These are phyloP conservation scores for Amanita rubescens DNA, from an alignment of 768 basidiomycete genomes.

Conservation along the genomic window DNA sequence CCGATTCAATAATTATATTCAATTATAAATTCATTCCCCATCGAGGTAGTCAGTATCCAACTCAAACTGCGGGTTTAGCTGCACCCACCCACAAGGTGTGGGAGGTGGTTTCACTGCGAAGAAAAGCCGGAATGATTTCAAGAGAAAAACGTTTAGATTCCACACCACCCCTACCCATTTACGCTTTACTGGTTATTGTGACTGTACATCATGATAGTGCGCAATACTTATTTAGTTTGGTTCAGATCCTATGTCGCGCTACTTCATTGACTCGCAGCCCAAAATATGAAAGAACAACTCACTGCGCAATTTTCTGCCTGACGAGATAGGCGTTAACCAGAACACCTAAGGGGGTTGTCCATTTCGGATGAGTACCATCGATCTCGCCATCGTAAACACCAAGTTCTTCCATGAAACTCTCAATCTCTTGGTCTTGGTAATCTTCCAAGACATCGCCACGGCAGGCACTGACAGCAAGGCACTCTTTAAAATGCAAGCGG, in stretches of 20 bases:
- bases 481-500: slow-evolving; percentile 9
- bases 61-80: too few species aligned
- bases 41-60: too few species aligned
- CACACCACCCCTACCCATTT: background rate
- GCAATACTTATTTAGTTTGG: background rate
- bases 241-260: background rate
- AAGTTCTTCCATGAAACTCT: slow-evolving; percentile 12
- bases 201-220: background rate
- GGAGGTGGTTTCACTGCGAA: too few species aligned
- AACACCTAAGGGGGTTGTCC: slow-evolving; percentile 6
- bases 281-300: slow-evolving; percentile 4
- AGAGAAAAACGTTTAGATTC: too few species aligned
- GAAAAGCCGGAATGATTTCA: too few species aligned
- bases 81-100: too few species aligned
- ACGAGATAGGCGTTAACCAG: slow-evolving; percentile 8
- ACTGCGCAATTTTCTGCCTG: slow-evolving; percentile 5
- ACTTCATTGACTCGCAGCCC: background rate
- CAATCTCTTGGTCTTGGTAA: slow-evolving; percentile 10
- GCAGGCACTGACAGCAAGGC: background rate
- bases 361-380: slow-evolving; percentile 6
- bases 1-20: too few species aligned
- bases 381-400: slow-evolving; percentile 9
- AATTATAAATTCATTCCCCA: too few species aligned
- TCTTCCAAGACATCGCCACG: slow-evolving; percentile 10
- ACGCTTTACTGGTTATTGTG: background rate